A percentile compares a stretch with the other conserved stretches of the same genome.
These are phyloP conservation scores for Backusella parvicylindrica DNA, from an alignment of 192 early-diverging fungal species.

Conservation along the genomic window DNA sequence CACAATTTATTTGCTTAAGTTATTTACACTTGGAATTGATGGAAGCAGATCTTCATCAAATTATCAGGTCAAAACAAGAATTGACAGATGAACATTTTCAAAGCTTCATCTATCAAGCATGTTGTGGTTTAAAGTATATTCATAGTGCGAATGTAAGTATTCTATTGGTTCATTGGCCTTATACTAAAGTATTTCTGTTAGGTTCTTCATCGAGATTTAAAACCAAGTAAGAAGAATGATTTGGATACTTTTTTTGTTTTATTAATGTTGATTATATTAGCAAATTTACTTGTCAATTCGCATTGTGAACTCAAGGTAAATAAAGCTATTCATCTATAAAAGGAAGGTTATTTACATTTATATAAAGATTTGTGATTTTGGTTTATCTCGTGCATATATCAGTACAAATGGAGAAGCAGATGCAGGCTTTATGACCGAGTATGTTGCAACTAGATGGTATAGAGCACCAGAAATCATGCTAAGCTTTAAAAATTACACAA, in stretches of 20 bases:
- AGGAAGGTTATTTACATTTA: neutral
- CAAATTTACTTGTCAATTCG: constrained; percentile 84
- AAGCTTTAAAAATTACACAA: constrained; percentile 96
- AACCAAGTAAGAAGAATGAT: constrained; percentile 60
- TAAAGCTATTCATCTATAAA: neutral
- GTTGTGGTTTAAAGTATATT: constrained; percentile 96
- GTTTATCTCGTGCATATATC: constrained; percentile 88
- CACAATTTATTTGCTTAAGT: constrained; percentile 27
- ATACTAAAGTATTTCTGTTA: neutral
- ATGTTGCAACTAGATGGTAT: constrained; percentile 94
- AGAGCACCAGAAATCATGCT: constrained; percentile 95
- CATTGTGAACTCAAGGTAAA: constrained; percentile 83
- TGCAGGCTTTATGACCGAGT: constrained; percentile 93
- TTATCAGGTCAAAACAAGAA: constrained; percentile 87
- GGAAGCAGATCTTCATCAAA: constrained; percentile 98
- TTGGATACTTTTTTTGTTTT: too few relatives aligned
- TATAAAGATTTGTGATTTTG: constrained; percentile 97
- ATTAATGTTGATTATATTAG: neutral
- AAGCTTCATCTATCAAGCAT: constrained; percentile 98
- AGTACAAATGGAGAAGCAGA: constrained; percentile 72
- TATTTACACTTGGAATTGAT: constrained; percentile 97
- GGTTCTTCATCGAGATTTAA: constrained; percentile 95
- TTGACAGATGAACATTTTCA: constrained; percentile 96
- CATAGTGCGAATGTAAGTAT: constrained; percentile 87
- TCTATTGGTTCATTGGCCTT: neutral